Base-by-base conservation (phyloP, 805 yeast species). In the Myxozyma kluyveri region DNA sequence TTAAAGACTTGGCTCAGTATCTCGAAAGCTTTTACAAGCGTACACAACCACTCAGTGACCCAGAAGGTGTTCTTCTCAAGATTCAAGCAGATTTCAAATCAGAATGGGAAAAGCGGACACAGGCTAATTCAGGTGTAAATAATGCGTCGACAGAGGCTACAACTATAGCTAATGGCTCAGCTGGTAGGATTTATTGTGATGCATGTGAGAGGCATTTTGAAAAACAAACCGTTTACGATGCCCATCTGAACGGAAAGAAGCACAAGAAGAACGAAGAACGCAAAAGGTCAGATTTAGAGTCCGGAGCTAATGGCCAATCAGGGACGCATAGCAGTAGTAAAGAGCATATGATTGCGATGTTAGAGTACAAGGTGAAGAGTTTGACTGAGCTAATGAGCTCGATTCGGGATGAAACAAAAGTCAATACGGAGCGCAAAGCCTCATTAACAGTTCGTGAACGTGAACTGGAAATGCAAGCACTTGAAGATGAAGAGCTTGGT, bases 381-480 rank as follows among this genome's bases (percentile, higher is more conserved):
- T 59, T 81, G 3, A 66, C 74, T 0, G 56, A 62, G 4, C 54
- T 74, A 0, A 64, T 86, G 3, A 57, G 63, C 2, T 67, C 71
- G 10, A 72, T 72, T 19, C 68, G 82, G 12, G 65, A 66, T 0
- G 73, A 70, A 12, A 84, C 96, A 0, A 75, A 74, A 38, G 68
- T 75, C 18, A 83, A 87, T 61, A 74, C 78, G 2, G 88, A 85
- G 63, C 74, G 96, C 47, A 74, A 76, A 47, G 72, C 78, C 27
- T 81, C 84, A 1, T 73, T 90, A 58, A 84, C 96, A 0, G 84
- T 79, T 1, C 74, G 86, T 23, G 96, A 87, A 61, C 73, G 83
- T 48, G 68, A 70, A 59, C 70, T 82, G 1, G 88, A 83, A 63
- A 61, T 75, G 51, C 74, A 78, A 52, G 67, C 78, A 17, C 47